A percentile compares a stretch with the other conserved stretches of the same genome.
Conservation (phyloP, 352 stramenopile species). For the Phytophthora kernoviae region DNA sequence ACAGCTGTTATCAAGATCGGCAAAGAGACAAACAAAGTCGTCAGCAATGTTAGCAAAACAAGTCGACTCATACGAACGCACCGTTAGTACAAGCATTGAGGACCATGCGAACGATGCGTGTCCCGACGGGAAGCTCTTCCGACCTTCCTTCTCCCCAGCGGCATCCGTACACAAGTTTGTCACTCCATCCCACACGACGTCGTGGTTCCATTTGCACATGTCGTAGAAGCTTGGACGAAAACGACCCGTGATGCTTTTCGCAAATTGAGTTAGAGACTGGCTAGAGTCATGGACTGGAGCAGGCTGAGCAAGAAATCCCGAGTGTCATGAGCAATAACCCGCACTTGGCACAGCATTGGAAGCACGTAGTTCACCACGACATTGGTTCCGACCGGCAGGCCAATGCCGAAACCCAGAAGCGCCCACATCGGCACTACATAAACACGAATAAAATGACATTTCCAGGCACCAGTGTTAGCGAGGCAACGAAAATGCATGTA, state of each 20-base stretch:
- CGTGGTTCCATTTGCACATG: constrained; percentile 81
- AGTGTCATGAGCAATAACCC: constrained; percentile 69
- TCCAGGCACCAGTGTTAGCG: background rate
- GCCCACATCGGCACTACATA: constrained; percentile 56
- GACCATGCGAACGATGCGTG: constrained; percentile 78
- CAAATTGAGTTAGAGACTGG: constrained; percentile 73
- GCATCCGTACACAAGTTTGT: constrained; percentile 71
- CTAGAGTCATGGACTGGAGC: constrained; percentile 54
- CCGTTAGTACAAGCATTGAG: constrained; percentile 79
- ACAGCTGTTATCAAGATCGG: constrained; percentile 51
- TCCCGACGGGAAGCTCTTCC: constrained; percentile 84
- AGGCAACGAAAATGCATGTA: background rate
- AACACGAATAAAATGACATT: background rate
- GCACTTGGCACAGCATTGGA: constrained; percentile 50
- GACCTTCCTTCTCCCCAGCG: constrained; percentile 67
- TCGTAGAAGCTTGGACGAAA: constrained; percentile 85
- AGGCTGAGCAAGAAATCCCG: constrained; percentile 78
- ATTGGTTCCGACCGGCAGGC: constrained; percentile 52
- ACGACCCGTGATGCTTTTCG: constrained; percentile 77
- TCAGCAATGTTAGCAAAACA: constrained; percentile 5
- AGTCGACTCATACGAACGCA: constrained; percentile 21
- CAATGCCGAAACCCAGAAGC: constrained; percentile 37
- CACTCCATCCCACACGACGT: constrained; percentile 73
- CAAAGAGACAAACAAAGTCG: background rate
- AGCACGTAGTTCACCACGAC: constrained; percentile 67